Conservation (phyloP, 176 grass and related monocot genomes). For the Zea mays region Zm-B73-REFERENCE-NAM-5.0 NC_050103.1:172031501-172032000, state of each 20-base stretch:
- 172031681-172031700: conserved; percentile 10
- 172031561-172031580: no score
- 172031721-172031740: conserved; percentile 5
- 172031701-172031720: conserved; percentile 17
- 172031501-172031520: neutral
- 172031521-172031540: no score
- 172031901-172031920: conserved; percentile 16
- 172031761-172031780: neutral
- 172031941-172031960: neutral
- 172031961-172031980: neutral
- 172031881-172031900: conserved; percentile 15
- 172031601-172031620: no score
- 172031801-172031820: neutral
- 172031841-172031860: conserved; percentile 40
- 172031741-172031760: conserved; percentile 12
- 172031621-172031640: neutral
- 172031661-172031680: neutral
- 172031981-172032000: neutral
- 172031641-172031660: neutral
- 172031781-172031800: conserved; percentile 28
- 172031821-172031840: conserved; percentile 38
- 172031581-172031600: no score
- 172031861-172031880: neutral
- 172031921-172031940: conserved; percentile 22
- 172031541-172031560: no score